A percentile compares a stretch with the other conserved stretches of the same genome.
Conservation (phyloP, 2,329 filamentous ascomycete genomes). For the Chrysoporthe cubensis region DNA sequence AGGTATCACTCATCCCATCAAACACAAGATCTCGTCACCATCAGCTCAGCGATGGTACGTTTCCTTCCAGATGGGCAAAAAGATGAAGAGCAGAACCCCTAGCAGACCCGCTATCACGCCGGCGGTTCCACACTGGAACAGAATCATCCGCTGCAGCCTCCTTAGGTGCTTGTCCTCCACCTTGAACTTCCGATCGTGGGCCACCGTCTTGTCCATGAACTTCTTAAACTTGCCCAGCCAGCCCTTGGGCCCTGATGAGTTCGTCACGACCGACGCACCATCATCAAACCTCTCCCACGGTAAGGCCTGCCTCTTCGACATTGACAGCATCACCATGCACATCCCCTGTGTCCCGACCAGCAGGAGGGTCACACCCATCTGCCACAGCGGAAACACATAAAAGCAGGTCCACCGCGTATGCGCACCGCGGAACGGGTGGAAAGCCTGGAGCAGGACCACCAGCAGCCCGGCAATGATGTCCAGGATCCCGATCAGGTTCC, state of each 20-base stretch:
- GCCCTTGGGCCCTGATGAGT: not conserved
- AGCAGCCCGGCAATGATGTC: conserved; percentile 46
- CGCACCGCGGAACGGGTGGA: conserved; percentile 42
- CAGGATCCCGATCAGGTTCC: conserved; percentile 48
- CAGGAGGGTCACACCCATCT: conserved; percentile 47
- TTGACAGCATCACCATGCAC: conserved; percentile 53
- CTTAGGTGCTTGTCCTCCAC: conserved; percentile 49
- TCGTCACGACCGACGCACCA: conserved; percentile 29
- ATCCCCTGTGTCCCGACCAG: conserved; percentile 49
- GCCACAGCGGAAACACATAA: conserved; percentile 51
- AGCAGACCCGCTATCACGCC: conserved; percentile 40
- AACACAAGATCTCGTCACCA: not conserved
- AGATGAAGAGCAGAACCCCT: conserved; percentile 46
- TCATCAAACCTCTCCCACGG: conserved; percentile 55
- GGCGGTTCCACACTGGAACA: conserved; percentile 45
- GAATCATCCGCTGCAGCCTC: conserved; percentile 49
- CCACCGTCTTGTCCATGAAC: conserved; percentile 21
- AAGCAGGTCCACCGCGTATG: conserved; percentile 48
- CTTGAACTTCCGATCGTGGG: conserved; percentile 39
- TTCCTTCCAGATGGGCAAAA: conserved; percentile 49
- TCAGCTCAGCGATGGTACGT: conserved; percentile 30
- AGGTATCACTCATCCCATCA: not conserved
- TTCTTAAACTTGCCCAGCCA: conserved; percentile 15
- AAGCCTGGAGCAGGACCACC: conserved; percentile 44
- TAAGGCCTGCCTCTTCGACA: conserved; percentile 49